Evolutionary conservation across 768 basidiomycete species (phyloP), one percentile per base, ranked within the genome.

Genomic region (Boletus vermiculosoides): DNA sequence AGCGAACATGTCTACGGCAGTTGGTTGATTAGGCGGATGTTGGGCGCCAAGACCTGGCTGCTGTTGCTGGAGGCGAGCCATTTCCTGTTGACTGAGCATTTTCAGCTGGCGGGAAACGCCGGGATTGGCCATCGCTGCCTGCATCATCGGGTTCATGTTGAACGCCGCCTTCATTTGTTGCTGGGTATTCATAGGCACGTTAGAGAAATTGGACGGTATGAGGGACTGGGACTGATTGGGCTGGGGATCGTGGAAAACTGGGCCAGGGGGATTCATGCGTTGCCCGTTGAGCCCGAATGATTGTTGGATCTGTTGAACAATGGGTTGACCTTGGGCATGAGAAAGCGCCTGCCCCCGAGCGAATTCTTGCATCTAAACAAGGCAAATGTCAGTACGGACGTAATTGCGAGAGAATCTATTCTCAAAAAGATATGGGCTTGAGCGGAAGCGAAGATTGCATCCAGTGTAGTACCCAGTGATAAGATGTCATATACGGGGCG

Each of bases 1-100:
- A 22, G 77, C 63, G 65, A 84, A 83, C 62, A 81, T 76, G 54
- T 83, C 83, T 22, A 71, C 59, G 10, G 74, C 63, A 22, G 74
- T 60, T 0, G 71, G 50, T 57, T 77, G 80, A 55, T 73, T 77
- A 58, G 77, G 69, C 34, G 70, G 66, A 36, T 71, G 67, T 37
- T 76, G 77, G 56, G 60, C 63, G 50, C 67, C 64, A 22, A 74
- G 59, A 11, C 59, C 54, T 13, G 63, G 57, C 46, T 72, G 75
- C 55, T 69, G 57, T 45, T 72, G 75, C 55, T 69, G 76, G 15
- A 72, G 60, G 33, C 72, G 76, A 58, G 63, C 66, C 13, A 80
- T 69, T 51, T 75, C 74, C 40, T 70, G 72, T 66, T 78, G 81
- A 12, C 66, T 71, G 58, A 77, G 76, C 68, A 81, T 73, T 46